phyloP scores from a whole-genome alignment of 805 yeast species.

The Komagataella pastoris region DNA sequence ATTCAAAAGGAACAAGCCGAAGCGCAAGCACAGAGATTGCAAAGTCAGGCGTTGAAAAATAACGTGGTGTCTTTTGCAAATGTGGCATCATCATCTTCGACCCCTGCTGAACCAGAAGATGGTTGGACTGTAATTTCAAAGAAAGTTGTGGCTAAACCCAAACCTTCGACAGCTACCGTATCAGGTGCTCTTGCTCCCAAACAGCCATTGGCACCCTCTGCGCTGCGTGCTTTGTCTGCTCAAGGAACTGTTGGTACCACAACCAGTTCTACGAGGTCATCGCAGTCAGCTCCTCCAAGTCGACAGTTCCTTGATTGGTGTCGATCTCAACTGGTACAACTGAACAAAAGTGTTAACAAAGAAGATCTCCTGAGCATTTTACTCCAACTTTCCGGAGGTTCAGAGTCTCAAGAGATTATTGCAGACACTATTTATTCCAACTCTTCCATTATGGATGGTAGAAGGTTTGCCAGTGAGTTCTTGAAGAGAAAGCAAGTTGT shows the following conservation, averaged over 20 bases:
- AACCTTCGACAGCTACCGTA: constrained; percentile 3
- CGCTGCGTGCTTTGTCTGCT: constrained; percentile 8
- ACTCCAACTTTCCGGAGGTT: constrained; percentile 45
- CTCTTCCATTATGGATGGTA: constrained; percentile 85
- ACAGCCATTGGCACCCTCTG: constrained; percentile 4
- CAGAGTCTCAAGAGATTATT: constrained; percentile 72
- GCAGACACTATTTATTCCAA: constrained; percentile 86
- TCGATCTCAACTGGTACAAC: constrained; percentile 45
- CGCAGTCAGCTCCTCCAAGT: constrained; percentile 24
- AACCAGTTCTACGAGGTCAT: constrained; percentile 11
- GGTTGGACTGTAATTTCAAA: constrained; percentile 26
- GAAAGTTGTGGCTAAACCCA: constrained; percentile 21
- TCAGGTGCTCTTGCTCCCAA: constrained; percentile 21
- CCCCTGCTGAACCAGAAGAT: constrained; percentile 7
- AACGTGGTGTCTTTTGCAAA: constrained; percentile 9
- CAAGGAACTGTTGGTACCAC: constrained; percentile 2
- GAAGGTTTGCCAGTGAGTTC: constrained; percentile 87
- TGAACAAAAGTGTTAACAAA: constrained; percentile 63
- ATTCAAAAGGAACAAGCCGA: constrained; percentile 48
- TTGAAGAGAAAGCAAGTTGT: constrained; percentile 62
- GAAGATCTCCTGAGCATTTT: constrained; percentile 74
- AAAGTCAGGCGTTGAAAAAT: constrained; percentile 4
- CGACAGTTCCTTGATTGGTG: constrained; percentile 67
- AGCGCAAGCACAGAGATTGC: constrained; percentile 14
- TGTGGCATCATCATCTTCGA: constrained; percentile 8